Percentiles rank a stretch among this genome's conserved stretches.
Evolutionary conservation across 2,329 filamentous ascomycete genomes (phyloP).

Genomic region (Sphaerulina vaccinii): DNA sequence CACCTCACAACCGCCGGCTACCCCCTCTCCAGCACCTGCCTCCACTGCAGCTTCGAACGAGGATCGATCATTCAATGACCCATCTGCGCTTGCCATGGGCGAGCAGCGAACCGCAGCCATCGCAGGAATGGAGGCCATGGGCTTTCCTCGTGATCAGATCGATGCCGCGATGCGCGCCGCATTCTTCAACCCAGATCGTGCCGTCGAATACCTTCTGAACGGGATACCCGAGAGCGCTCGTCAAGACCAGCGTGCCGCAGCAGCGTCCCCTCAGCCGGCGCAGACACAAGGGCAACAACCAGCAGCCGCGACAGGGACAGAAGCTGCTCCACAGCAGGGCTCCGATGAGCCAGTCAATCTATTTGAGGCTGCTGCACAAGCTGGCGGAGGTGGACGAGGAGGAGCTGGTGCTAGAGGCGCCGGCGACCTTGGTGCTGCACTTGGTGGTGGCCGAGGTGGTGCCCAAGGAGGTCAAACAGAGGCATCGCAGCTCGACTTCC

Average conservation of each 20-base stretch:
- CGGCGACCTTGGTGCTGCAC: slow-evolving; percentile 38
- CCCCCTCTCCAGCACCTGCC: slow-evolving; percentile 50
- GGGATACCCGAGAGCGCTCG: slow-evolving; percentile 86
- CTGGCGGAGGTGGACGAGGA: slow-evolving; percentile 40
- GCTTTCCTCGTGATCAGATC: slow-evolving; percentile 83
- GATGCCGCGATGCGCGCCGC: slow-evolving; percentile 93
- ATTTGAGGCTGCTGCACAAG: slow-evolving; percentile 67
- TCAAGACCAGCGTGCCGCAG: slow-evolving; percentile 62
- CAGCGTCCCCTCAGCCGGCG: slow-evolving; percentile 37
- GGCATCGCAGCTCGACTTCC: slow-evolving; percentile 76
- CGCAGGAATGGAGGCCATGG: slow-evolving; percentile 95
- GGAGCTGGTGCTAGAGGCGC: slow-evolving; percentile 45
- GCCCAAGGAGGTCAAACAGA: slow-evolving; percentile 49
- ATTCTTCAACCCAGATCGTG: slow-evolving; percentile 94
- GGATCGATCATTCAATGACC: slow-evolving; percentile 60
- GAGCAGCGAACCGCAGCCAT: slow-evolving; percentile 78
- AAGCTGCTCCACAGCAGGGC: slow-evolving; percentile 75
- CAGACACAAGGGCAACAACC: slow-evolving; percentile 35
- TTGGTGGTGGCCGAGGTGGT: slow-evolving; percentile 37
- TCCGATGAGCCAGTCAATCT: slow-evolving; percentile 74
- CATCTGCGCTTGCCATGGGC: slow-evolving; percentile 83
- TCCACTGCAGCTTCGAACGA: slow-evolving; percentile 43
- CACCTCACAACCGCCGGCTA: slow-evolving; percentile 51
- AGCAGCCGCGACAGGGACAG: slow-evolving; percentile 46
- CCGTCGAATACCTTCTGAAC: slow-evolving; percentile 90